These are phyloP conservation scores for Lenzites betulinus DNA, from an alignment of 768 basidiomycete genomes.

Conservation along the genomic window DNA sequence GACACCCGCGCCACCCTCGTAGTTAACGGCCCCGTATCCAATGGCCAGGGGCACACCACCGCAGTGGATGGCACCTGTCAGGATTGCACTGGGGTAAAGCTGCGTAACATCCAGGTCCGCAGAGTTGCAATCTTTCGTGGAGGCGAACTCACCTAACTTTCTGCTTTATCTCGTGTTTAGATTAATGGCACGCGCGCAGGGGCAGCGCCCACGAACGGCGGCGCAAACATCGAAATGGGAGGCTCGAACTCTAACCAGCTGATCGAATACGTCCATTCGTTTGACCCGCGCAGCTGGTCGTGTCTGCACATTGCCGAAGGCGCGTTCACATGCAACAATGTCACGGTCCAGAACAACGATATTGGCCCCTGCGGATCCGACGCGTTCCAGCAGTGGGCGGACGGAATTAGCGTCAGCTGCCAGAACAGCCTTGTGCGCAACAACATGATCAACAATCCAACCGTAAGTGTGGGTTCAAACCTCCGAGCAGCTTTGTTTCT, in stretches of 20 bases:
- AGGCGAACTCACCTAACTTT: not conserved
- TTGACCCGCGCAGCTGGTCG: slow-evolving; percentile 79
- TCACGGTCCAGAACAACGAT: slow-evolving; percentile 76
- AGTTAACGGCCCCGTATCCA: slow-evolving; percentile 62
- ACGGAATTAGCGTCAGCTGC: slow-evolving; percentile 78
- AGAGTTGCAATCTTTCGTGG: not conserved
- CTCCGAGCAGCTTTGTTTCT: not conserved
- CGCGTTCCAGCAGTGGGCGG: slow-evolving; percentile 73
- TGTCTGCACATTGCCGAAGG: slow-evolving; percentile 82
- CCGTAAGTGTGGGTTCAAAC: slow-evolving; percentile 31
- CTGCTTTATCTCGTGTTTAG: slow-evolving; percentile 38
- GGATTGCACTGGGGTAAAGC: slow-evolving; percentile 57
- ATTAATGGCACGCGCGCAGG: slow-evolving; percentile 71
- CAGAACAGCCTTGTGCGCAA: slow-evolving; percentile 59
- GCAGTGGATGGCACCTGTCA: slow-evolving; percentile 70
- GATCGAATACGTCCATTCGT: slow-evolving; percentile 75
- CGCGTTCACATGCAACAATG: slow-evolving; percentile 59
- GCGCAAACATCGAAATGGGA: slow-evolving; percentile 86
- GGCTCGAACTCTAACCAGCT: slow-evolving; percentile 71
- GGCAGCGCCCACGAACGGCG: slow-evolving; percentile 54
- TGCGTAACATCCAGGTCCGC: slow-evolving; percentile 73
- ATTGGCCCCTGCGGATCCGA: slow-evolving; percentile 78
- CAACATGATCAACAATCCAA: slow-evolving; percentile 71
- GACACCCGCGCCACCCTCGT: slow-evolving; percentile 67
- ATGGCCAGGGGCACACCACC: slow-evolving; percentile 69